Conservation (phyloP, 352 stramenopile genomes). For the Phytophthora hybrid region DNA sequence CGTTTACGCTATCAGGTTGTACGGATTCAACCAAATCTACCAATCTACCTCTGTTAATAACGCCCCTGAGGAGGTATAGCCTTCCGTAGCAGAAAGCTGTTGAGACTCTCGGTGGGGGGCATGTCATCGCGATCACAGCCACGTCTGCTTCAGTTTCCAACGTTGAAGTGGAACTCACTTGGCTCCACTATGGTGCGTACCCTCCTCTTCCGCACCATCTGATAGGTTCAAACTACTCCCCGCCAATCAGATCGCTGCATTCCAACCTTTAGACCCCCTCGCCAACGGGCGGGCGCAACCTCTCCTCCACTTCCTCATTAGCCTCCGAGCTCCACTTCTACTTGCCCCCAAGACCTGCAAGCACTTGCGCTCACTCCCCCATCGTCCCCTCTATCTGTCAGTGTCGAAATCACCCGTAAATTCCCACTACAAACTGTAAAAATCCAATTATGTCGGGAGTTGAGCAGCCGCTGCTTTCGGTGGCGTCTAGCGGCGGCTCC, state of each 20-base stretch:
- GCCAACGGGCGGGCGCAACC: constrained; percentile 7
- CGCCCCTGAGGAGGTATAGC: too few species aligned
- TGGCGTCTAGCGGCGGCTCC: constrained; percentile 23
- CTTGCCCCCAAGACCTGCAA: neutral
- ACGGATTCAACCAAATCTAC: too few species aligned
- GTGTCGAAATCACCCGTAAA: constrained; percentile 6
- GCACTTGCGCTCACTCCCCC: neutral
- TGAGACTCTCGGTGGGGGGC: neutral
- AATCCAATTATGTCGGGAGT: constrained; percentile 37
- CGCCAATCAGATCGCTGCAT: constrained; percentile 17
- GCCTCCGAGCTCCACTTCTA: neutral
- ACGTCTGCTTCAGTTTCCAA: constrained; percentile 3
- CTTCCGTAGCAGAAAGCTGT: neutral
- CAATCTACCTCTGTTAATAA: too few species aligned
- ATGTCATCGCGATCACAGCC: neutral
- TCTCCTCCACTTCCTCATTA: neutral
- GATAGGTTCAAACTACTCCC: constrained; percentile 14
- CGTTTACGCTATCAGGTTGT: too few species aligned
- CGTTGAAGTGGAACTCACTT: constrained; percentile 6
- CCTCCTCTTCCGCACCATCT: constrained; percentile 24
- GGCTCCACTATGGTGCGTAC: constrained; percentile 4
- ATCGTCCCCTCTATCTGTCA: constrained; percentile 14
- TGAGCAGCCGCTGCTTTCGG: constrained; percentile 49
- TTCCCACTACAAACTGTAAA: constrained; percentile 6
- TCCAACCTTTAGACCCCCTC: constrained; percentile 6